phyloP scores from a whole-genome alignment of 805 yeast species.

The Nematodospora valgi region DNA sequence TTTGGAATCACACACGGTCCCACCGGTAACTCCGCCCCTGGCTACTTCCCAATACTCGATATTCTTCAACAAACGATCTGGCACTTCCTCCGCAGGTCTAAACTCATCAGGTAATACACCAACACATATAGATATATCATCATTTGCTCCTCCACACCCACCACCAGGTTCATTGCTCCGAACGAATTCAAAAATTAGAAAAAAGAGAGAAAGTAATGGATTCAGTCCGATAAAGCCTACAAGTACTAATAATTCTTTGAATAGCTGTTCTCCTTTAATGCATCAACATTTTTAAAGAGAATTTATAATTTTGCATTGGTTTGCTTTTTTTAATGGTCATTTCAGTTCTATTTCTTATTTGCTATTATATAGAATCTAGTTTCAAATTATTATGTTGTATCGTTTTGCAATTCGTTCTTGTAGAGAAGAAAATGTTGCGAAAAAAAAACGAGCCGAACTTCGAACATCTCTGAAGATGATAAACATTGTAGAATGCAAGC shows the following conservation, averaged over 20 bases:
- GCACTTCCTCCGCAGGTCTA: constrained; percentile 8
- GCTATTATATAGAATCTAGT: too few species aligned
- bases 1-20: constrained; percentile 3
- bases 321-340: too few species aligned
- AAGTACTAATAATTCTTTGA: constrained; percentile 5
- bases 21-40: constrained; percentile 39
- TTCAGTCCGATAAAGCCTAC: constrained; percentile 7
- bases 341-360: too few species aligned
- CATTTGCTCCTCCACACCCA: constrained; percentile 10
- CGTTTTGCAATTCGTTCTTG: too few species aligned
- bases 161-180: constrained; percentile 7
- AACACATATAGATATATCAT: constrained; percentile 14
- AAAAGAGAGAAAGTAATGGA: constrained; percentile 4
- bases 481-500: too few species aligned
- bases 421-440: too few species aligned
- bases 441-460: too few species aligned
- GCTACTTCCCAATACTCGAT: constrained; percentile 40
- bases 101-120: constrained; percentile 20
- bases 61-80: constrained; percentile 26
- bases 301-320: constrained; percentile 4
- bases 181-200: constrained; percentile 8
- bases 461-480: too few species aligned
- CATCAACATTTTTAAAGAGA: constrained; percentile 5
- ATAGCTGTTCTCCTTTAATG: constrained; percentile 5
- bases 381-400: too few species aligned